A percentile compares a stretch with the other conserved stretches of the same genome.
These are phyloP conservation scores for Plasmodium vinckei DNA, from an alignment of 169 alveolate genomes.

Conservation along the genomic window DNA sequence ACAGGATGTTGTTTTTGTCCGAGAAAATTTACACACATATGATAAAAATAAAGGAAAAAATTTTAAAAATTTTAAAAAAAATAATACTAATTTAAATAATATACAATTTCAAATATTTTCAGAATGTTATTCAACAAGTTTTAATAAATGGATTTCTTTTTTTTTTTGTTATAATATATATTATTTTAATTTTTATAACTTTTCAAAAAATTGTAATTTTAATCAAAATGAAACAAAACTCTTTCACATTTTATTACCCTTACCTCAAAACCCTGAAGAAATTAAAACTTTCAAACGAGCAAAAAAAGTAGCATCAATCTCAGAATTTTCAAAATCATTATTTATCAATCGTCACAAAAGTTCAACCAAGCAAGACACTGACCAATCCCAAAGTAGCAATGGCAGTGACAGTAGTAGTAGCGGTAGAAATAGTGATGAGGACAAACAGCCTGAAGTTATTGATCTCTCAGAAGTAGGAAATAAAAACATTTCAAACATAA, in stretches of 20 bases:
- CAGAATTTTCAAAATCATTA: conserved; percentile 2
- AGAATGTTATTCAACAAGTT: conserved; percentile 60
- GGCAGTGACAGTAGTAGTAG: no score
- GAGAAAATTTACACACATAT: background rate
- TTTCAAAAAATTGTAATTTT: conserved; percentile 45
- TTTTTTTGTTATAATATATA: conserved; percentile 57
- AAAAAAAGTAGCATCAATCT: background rate
- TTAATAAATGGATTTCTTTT: conserved; percentile 72
- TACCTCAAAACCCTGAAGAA: conserved; percentile 67
- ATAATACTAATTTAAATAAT: conserved; percentile 8
- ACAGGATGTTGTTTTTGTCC: conserved; percentile 13
- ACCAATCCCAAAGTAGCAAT: no score
- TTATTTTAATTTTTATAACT: conserved; percentile 42
- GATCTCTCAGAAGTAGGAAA: no score
- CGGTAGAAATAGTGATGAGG: background rate
- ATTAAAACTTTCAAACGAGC: conserved; percentile 33
- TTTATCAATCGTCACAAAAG: conserved; percentile 2
- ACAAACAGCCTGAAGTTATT: no score
- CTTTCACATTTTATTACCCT: conserved; percentile 45
- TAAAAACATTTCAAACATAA: no score
- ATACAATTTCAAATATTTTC: conserved; percentile 50
- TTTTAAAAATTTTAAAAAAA: no score
- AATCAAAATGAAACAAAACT: conserved; percentile 29
- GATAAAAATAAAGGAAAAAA: background rate
- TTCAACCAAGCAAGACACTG: background rate